Conservation (phyloP, 805 yeast species). For the Brettanomyces naardenensis region DNA sequence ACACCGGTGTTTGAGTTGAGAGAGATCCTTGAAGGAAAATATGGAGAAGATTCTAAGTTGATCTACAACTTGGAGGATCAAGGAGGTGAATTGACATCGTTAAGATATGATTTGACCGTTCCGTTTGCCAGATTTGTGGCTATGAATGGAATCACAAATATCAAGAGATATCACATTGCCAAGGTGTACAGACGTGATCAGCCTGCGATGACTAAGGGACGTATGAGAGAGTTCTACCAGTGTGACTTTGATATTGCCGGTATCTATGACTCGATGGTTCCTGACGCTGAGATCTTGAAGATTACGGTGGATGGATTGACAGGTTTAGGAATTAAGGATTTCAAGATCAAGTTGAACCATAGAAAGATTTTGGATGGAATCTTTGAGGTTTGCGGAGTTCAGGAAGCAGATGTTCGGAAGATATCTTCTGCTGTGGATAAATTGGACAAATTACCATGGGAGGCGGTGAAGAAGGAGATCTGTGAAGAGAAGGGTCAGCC, state of each 20-base stretch:
- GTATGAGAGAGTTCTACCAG: conserved; percentile 99
- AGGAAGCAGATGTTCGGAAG: conserved; percentile 87
- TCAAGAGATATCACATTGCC: conserved; percentile 95
- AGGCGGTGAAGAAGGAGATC: conserved; percentile 86
- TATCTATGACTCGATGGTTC: conserved; percentile 84
- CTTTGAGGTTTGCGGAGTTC: conserved; percentile 90
- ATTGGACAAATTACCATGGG: conserved; percentile 95
- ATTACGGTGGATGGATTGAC: conserved; percentile 79
- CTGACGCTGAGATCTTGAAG: conserved; percentile 86
- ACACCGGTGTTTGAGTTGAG: conserved; percentile 97
- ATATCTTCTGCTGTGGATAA: conserved; percentile 95
- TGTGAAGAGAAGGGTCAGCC: conserved; percentile 83
- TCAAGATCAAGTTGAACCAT: conserved; percentile 89
- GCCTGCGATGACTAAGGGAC: conserved; percentile 99
- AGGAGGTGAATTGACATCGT: conserved; percentile 95
- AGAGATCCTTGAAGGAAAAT: conserved; percentile 92
- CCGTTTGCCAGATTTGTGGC: conserved; percentile 98
- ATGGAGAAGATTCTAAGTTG: conserved; percentile 96
- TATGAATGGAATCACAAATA: conserved; percentile 81
- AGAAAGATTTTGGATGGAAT: conserved; percentile 95
- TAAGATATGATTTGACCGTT: conserved; percentile 94
- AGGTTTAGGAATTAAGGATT: conserved; percentile 77
- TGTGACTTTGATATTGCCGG: conserved; percentile 99
- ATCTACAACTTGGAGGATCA: conserved; percentile 96
- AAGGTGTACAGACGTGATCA: conserved; percentile 98